These are phyloP conservation scores for Pleurotus ostreatus DNA, from an alignment of 768 basidiomycete genomes.

Conservation along the genomic window DNA sequence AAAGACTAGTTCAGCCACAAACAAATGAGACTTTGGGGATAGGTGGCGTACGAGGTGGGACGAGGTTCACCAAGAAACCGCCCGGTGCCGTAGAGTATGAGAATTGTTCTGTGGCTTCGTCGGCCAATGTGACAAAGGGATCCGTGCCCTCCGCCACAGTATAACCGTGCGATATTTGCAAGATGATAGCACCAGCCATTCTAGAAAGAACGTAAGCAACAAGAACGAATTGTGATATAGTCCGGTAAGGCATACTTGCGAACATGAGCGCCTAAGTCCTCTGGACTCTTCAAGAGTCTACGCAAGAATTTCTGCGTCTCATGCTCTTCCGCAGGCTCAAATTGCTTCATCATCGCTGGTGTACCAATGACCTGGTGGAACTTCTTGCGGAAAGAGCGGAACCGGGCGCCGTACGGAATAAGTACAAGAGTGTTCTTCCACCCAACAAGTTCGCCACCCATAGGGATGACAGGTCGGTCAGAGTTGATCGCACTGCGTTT, in stretches of 20 bases:
- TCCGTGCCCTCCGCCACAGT: constrained; percentile 33
- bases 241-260: constrained; percentile 25
- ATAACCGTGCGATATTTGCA: constrained; percentile 42
- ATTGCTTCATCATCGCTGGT: constrained; percentile 29
- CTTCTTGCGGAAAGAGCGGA: constrained; percentile 35
- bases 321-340: constrained; percentile 32
- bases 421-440: constrained; percentile 30
- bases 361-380: constrained; percentile 40
- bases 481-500: constrained; percentile 51
- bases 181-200: constrained; percentile 41
- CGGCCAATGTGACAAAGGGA: constrained; percentile 34
- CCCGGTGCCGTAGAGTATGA: constrained; percentile 37
- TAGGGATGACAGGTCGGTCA: constrained; percentile 42
- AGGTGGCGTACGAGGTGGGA: constrained; percentile 36
- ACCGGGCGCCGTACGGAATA: constrained; percentile 33
- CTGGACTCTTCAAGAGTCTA: constrained; percentile 29
- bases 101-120: constrained; percentile 34
- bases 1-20: neutral
- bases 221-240: neutral
- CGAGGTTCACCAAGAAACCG: constrained; percentile 43
- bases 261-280: constrained; percentile 28
- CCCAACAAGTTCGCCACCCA: constrained; percentile 28
- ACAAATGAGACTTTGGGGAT: too few species aligned
- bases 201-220: constrained; percentile 11
- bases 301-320: constrained; percentile 37